phyloP scores from a whole-genome alignment of 495 filamentous ascomycete genomes.

The Cryomyces minteri region DNA sequence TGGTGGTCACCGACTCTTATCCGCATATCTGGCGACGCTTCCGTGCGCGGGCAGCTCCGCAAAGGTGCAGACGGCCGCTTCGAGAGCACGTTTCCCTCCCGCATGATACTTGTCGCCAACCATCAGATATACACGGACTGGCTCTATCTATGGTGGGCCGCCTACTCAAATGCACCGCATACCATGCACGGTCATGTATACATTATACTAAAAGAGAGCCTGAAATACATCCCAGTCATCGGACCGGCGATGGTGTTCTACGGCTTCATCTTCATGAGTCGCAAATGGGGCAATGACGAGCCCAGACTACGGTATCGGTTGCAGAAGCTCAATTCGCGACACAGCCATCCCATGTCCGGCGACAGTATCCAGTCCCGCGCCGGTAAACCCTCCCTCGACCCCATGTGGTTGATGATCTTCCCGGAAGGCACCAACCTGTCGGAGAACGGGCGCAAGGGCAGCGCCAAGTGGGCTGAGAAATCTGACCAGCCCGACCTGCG shows the following conservation, averaged over 20 bases:
- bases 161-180: constrained; percentile 36
- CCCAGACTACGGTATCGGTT: constrained; percentile 48
- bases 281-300: constrained; percentile 67
- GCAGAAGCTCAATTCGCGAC: constrained; percentile 39
- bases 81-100: constrained; percentile 55
- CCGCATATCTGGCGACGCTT: constrained; percentile 57
- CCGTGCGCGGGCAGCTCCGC: constrained; percentile 47
- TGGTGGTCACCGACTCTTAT: constrained; percentile 67
- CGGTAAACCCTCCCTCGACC: constrained; percentile 36
- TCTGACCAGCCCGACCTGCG: constrained; percentile 42
- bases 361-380: too few species aligned
- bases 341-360: constrained; percentile 28
- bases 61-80: constrained; percentile 45
- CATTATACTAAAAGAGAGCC: constrained; percentile 69
- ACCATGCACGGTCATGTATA: constrained; percentile 66
- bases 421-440: constrained; percentile 70
- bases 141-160: constrained; percentile 79
- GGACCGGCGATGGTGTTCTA: constrained; percentile 69
- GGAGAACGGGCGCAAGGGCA: constrained; percentile 41
- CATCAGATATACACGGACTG: constrained; percentile 82
- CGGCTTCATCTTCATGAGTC: constrained; percentile 68
- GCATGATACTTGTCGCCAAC: constrained; percentile 66
- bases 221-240: constrained; percentile 58
- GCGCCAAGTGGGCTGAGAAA: constrained; percentile 52
- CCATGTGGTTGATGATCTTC: constrained; percentile 77